phyloP scores from a whole-genome alignment of 2,329 filamentous ascomycete genomes.

The Simplicillium sp. region DNA sequence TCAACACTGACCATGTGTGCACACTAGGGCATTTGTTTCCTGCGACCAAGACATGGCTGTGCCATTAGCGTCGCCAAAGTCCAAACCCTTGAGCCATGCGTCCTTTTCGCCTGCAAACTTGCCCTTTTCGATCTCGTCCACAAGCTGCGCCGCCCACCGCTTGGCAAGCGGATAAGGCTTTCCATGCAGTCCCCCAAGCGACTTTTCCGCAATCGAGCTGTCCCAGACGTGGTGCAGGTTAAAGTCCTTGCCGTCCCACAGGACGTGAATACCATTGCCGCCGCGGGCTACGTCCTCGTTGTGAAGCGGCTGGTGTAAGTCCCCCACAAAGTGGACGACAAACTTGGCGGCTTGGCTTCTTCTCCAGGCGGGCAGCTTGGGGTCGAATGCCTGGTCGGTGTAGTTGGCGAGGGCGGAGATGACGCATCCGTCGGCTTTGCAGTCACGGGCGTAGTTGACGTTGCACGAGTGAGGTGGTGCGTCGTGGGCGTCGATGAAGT shows the following conservation, averaged over 20 bases:
- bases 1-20: conserved; percentile 41
- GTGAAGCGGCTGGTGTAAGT: conserved; percentile 61
- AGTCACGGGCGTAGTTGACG: conserved; percentile 51
- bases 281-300: conserved; percentile 54
- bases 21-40: conserved; percentile 54
- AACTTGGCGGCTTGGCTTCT: conserved; percentile 56
- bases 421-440: conserved; percentile 52
- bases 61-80: conserved; percentile 40
- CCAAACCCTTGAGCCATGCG: conserved; percentile 47
- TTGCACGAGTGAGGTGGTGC: conserved; percentile 46
- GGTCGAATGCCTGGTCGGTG: conserved; percentile 43
- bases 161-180: conserved; percentile 39
- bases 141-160: conserved; percentile 48
- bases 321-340: conserved; percentile 58
- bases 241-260: conserved; percentile 43
- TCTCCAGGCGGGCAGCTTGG: conserved; percentile 30
- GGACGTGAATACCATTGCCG: conserved; percentile 59
- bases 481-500: conserved; percentile 63
- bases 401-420: conserved; percentile 52
- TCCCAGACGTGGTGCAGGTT: conserved; percentile 73
- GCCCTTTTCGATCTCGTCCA: conserved; percentile 43
- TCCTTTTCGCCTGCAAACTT: conserved; percentile 40
- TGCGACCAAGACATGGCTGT: conserved; percentile 56
- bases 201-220: conserved; percentile 56
- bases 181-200: conserved; percentile 45